Base-by-base conservation (phyloP, 306 rosid species). In the Vicia sativa region DNA sequence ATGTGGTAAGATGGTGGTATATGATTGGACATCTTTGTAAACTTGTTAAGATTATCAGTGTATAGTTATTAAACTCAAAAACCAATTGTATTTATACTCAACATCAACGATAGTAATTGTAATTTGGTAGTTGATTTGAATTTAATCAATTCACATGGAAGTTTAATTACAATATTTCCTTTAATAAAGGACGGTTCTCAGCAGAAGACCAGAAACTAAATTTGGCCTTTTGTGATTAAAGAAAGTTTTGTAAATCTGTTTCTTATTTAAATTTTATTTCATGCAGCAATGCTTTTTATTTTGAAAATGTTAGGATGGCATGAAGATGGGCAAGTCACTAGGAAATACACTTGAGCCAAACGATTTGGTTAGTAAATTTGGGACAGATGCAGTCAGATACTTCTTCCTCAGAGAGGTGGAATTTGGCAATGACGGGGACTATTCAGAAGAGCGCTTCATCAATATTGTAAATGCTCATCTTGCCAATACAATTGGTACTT, bases 291-390 rank as follows among this genome's bases (percentile, higher is more conserved):
- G 74, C 68, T 73, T 92, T 87, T 84, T 80, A 77, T 81, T 80
- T 86, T 83, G 86, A 64, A 78, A 73, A 74, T 85, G 84, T 75
- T 88, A 93, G 99, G 99, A 90, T 86, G 99, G 99, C 74, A 78
- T 88, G 99, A 93, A 93, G 84, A 90, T 93, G 99, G 99, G 99
- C 61, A 90, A 93, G 74, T 85, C 99, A 6, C 79, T 90, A 29
- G 99, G 99, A 50, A 93, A 93, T 80, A 93, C 97, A n/a, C 91
- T 88, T 68, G 99, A 90, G 79, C 97, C 99, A 72, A 90, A 86
- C 26, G 95, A 93, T 62, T 83, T 90, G 88, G 96, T 93, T 66
- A 57, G 71, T 29, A 90, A 72, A 77, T 93, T 93, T 8, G 99
- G 99, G 42, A 62, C 90, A 31, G 99, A 93, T 74, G 97, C 99